phyloP scores from a whole-genome alignment of 371 early-diverging fungal species.

The Mortierella sp. region DNA sequence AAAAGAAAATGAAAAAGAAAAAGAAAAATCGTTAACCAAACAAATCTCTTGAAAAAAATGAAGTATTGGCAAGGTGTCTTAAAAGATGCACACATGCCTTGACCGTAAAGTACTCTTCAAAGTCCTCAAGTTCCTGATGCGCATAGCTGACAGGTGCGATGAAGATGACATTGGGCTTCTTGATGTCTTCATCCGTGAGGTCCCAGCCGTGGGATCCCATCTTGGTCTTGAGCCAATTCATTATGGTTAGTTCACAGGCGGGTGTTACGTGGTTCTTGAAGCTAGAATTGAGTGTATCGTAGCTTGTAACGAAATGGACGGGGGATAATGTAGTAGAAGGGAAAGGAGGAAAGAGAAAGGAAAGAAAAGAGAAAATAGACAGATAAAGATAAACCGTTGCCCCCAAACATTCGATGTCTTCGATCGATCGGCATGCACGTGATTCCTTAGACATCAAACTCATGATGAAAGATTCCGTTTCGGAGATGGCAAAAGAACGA shows the following conservation, averaged over 20 bases:
- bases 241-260: slow-evolving; percentile 4
- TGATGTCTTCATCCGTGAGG: slow-evolving; percentile 46
- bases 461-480: no score
- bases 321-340: neutral
- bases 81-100: slow-evolving; percentile 23
- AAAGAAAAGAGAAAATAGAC: slow-evolving; percentile 4
- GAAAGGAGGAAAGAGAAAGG: neutral
- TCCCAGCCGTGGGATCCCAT: slow-evolving; percentile 55
- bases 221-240: slow-evolving; percentile 56
- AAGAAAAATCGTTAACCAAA: neutral
- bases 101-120: slow-evolving; percentile 51
- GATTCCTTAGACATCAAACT: no score
- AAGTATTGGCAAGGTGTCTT: no score
- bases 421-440: neutral
- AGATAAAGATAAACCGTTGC: neutral
- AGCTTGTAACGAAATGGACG: no score
- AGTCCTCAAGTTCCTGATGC: slow-evolving; percentile 49
- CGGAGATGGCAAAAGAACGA: no score
- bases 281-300: no score
- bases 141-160: slow-evolving; percentile 30
- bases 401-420: no score
- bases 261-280: no score
- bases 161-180: slow-evolving; percentile 50
- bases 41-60: no score
- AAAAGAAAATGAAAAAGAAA: slow-evolving; percentile 1